Percentiles rank a stretch among this genome's conserved stretches.
phyloP scores from a whole-genome alignment of 2,329 filamentous ascomycete genomes.

The Hirsutella minnesotensis region DNA sequence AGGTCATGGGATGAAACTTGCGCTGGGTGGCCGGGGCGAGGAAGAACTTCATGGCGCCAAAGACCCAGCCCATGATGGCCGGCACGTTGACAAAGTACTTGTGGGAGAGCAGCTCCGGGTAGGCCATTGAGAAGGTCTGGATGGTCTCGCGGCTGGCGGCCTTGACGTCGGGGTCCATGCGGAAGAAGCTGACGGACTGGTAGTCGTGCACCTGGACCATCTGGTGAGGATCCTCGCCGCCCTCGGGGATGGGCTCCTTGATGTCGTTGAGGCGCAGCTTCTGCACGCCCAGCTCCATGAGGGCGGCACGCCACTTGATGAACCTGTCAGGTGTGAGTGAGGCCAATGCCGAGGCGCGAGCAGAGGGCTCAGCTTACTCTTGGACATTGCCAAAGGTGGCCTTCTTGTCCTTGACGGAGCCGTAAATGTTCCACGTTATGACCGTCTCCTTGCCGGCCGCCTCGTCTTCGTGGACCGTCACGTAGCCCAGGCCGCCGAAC shows the following conservation, averaged over 20 bases:
- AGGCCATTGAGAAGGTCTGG: conserved; percentile 65
- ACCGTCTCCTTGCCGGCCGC: conserved; percentile 44
- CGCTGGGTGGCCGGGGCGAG: conserved; percentile 61
- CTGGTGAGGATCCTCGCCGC: conserved; percentile 72
- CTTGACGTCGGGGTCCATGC: conserved; percentile 66
- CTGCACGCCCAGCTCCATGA: conserved; percentile 78
- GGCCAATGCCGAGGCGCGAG: no score
- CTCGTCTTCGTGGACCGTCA: conserved; percentile 55
- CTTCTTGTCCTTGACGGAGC: conserved; percentile 69
- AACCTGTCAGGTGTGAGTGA: conserved; percentile 45
- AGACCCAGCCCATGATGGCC: conserved; percentile 80
- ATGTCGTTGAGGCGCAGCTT: conserved; percentile 61
- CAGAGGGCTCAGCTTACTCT: conserved; percentile 44
- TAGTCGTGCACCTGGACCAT: conserved; percentile 94
- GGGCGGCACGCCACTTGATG: conserved; percentile 75
- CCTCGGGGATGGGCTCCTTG: conserved; percentile 59
- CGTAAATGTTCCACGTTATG: conserved; percentile 90
- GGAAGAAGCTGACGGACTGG: conserved; percentile 74
- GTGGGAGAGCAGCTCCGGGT: conserved; percentile 71
- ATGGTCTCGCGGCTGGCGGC: conserved; percentile 71
- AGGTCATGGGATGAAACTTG: conserved; percentile 69
- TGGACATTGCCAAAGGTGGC: conserved; percentile 74
- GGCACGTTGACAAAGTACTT: conserved; percentile 98
- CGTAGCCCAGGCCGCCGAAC: conserved; percentile 70
- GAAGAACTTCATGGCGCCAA: conserved; percentile 63